These are phyloP conservation scores for Serendipita vermifera DNA, from an alignment of 768 basidiomycete species.

Conservation along the genomic window DNA sequence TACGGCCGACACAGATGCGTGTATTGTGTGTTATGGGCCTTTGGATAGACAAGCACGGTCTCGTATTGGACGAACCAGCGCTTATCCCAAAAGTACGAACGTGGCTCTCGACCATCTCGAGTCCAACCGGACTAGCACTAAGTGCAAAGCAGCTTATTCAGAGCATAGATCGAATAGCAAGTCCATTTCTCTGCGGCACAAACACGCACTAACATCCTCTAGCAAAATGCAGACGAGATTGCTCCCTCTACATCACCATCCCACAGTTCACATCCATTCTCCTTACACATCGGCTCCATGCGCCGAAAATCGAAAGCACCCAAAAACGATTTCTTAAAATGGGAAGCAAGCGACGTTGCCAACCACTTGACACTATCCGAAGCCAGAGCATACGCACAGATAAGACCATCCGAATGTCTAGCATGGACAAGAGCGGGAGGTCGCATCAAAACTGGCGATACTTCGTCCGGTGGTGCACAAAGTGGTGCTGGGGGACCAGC, in stretches of 20 bases:
- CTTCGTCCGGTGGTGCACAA: too few species aligned
- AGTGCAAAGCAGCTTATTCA: constrained; percentile 39
- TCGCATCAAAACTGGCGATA: constrained; percentile 17
- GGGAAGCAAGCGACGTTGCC: constrained; percentile 58
- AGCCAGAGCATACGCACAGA: constrained; percentile 50
- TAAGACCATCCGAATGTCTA: constrained; percentile 64
- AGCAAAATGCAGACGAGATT: not conserved
- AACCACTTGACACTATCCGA: constrained; percentile 74
- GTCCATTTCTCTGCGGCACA: constrained; percentile 17
- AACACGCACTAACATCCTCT: not conserved
- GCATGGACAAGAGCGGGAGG: constrained; percentile 13
- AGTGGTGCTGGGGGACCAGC: constrained; percentile 38
- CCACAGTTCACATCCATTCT: too few species aligned
- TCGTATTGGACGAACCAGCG: constrained; percentile 53
- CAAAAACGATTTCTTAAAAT: constrained; percentile 48
- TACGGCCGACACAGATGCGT: constrained; percentile 46
- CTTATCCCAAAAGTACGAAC: constrained; percentile 43
- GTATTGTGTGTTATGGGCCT: constrained; percentile 27
- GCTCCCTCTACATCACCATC: not conserved
- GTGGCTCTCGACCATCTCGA: constrained; percentile 34
- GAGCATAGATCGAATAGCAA: constrained; percentile 43
- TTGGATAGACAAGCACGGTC: constrained; percentile 50
- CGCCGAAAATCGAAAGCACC: constrained; percentile 34
- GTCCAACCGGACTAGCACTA: constrained; percentile 30
- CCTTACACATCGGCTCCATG: too few species aligned